Conservation (phyloP, 768 basidiomycete genomes). For the Gelatoporia subvermispora region DNA sequence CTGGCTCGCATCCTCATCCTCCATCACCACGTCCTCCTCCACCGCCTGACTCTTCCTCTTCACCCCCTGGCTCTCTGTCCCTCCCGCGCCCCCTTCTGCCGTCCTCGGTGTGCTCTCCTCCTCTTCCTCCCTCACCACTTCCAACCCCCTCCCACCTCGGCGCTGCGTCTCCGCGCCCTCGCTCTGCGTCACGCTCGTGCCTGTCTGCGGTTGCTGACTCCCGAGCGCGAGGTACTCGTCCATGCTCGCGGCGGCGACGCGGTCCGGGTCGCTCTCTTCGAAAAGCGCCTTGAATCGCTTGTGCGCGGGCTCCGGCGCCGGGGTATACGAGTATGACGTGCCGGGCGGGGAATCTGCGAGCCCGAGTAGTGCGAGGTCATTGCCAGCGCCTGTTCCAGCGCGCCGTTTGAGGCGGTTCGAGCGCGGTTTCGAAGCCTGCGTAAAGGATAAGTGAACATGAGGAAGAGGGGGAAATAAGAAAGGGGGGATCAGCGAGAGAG, state of each 20-base stretch:
- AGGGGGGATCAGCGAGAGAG: neutral
- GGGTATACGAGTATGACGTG: conserved; percentile 9
- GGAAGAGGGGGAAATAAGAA: neutral
- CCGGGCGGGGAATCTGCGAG: conserved; percentile 19
- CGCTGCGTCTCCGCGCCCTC: conserved; percentile 16
- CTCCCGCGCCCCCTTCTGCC: conserved; percentile 7
- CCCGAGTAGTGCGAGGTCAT: conserved; percentile 15
- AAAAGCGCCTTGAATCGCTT: conserved; percentile 73
- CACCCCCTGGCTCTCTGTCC: conserved; percentile 17
- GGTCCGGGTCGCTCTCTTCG: conserved; percentile 56
- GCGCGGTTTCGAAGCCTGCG: neutral
- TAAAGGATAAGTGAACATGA: neutral
- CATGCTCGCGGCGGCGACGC: conserved; percentile 18
- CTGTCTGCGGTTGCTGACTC: conserved; percentile 6
- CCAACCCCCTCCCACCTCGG: conserved; percentile 16
- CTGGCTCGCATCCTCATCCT: conserved; percentile 17
- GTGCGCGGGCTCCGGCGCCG: conserved; percentile 47
- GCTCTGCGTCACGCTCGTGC: conserved; percentile 24
- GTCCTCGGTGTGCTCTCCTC: conserved; percentile 33
- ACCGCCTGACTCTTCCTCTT: conserved; percentile 37
- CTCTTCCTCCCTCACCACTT: conserved; percentile 51
- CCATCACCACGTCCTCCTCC: conserved; percentile 37
- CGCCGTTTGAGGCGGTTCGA: conserved; percentile 48
- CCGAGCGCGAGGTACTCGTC: conserved; percentile 8
- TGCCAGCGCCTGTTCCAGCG: conserved; percentile 30